Conservation (phyloP, 495 filamentous ascomycete species). For the Diplogelasinospora grovesii region DNA sequence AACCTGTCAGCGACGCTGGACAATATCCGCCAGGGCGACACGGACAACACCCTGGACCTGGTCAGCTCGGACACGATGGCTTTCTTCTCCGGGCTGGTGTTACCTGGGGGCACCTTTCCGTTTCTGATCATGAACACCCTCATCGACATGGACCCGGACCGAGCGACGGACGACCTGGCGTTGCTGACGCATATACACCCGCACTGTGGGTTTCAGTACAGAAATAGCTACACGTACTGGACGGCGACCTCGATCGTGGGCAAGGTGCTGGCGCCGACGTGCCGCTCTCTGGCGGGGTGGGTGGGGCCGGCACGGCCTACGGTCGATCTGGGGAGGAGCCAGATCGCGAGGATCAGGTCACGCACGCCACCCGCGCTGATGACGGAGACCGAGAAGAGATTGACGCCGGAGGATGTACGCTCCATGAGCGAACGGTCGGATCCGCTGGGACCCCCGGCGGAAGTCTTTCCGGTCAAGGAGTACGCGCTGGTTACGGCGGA, state of each 20-base stretch:
- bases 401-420: conserved; percentile 48
- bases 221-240: conserved; percentile 63
- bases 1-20: conserved; percentile 57
- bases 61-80: conserved; percentile 61
- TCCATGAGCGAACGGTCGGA: conserved; percentile 56
- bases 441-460: conserved; percentile 53
- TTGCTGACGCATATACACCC: conserved; percentile 55
- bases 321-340: conserved; percentile 51
- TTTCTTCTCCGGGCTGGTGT: conserved; percentile 62
- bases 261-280: conserved; percentile 71
- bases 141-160: conserved; percentile 61
- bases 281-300: conserved; percentile 62
- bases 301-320: conserved; percentile 60
- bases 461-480: conserved; percentile 53
- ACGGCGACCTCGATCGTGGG: conserved; percentile 60
- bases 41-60: conserved; percentile 47
- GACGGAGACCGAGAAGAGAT: conserved; percentile 19
- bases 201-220: conserved; percentile 65
- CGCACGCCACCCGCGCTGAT: conserved; percentile 26
- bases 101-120: conserved; percentile 61
- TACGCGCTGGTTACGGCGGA: conserved; percentile 51
- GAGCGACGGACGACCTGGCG: conserved; percentile 50
- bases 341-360: conserved; percentile 57
- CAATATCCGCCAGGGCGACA: conserved; percentile 50
- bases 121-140: conserved; percentile 69